Percentiles rank a stretch among this genome's conserved stretches.
phyloP scores from a whole-genome alignment of 2,329 filamentous ascomycete species.

The Penicillium sp. region DNA sequence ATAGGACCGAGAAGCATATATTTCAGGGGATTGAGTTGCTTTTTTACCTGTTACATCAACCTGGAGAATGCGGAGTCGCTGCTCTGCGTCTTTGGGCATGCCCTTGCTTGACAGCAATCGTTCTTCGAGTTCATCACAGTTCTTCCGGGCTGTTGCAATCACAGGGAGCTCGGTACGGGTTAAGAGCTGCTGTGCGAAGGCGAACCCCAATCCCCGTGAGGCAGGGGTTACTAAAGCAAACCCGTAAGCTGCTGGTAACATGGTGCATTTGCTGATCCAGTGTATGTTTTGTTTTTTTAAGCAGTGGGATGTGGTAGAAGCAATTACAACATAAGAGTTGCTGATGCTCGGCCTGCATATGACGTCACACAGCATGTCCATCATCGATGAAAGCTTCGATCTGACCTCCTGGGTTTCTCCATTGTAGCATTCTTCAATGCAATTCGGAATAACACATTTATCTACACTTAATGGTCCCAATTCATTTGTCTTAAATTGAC shows the following conservation, averaged over 20 bases:
- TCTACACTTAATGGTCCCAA: too few relatives aligned
- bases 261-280: neutral
- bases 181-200: slow-evolving; percentile 58
- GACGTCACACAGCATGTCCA: slow-evolving; percentile 1
- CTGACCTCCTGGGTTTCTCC: neutral
- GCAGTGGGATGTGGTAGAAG: neutral
- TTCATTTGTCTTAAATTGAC: neutral
- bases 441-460: neutral
- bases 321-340: neutral
- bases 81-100: slow-evolving; percentile 38
- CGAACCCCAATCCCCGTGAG: slow-evolving; percentile 63
- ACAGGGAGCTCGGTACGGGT: slow-evolving; percentile 56
- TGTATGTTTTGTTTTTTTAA: neutral
- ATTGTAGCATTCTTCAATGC: neutral
- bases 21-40: neutral
- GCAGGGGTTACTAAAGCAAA: slow-evolving; percentile 52
- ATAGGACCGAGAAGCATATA: too few relatives aligned
- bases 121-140: slow-evolving; percentile 50
- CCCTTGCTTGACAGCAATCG: slow-evolving; percentile 52
- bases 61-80: slow-evolving; percentile 52
- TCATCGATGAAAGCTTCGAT: neutral
- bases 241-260: slow-evolving; percentile 16
- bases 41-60: slow-evolving; percentile 57
- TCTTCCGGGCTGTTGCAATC: slow-evolving; percentile 58
- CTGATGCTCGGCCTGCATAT: neutral